A percentile compares a stretch with the other conserved stretches of the same genome.
These are phyloP conservation scores for Colletotrichum magnum DNA, from an alignment of 2,329 filamentous ascomycete species.

Conservation along the genomic window DNA sequence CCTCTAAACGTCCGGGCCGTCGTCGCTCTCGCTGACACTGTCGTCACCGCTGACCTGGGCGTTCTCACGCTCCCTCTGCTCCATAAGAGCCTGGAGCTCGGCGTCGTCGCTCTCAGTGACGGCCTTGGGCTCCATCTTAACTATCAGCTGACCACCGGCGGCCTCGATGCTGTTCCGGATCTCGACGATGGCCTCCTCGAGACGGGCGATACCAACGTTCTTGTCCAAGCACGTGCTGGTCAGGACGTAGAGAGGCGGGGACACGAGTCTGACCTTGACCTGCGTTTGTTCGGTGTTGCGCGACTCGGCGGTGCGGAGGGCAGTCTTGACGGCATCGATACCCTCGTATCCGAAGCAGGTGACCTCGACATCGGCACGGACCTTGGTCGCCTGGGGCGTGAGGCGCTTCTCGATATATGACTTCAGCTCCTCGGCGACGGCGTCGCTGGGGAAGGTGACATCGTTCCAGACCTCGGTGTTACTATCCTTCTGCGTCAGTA, in stretches of 20 bases:
- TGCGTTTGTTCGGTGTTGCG: constrained; percentile 93
- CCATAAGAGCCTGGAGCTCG: constrained; percentile 97
- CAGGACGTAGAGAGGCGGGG: constrained; percentile 94
- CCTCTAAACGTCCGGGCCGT: constrained; percentile 66
- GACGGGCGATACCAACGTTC: constrained; percentile 82
- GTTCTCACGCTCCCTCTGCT: constrained; percentile 98
- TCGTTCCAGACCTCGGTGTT: constrained; percentile 98
- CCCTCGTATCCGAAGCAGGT: constrained; percentile 97
- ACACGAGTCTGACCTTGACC: constrained; percentile 99
- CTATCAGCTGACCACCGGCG: constrained; percentile 83
- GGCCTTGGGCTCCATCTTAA: constrained; percentile 99
- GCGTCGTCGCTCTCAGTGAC: constrained; percentile 99
- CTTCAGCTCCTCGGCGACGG: constrained; percentile 90
- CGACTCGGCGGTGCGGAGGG: constrained; percentile 90
- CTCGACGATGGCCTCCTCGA: constrained; percentile 92
- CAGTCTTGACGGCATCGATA: constrained; percentile 97
- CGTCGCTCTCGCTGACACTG: constrained; percentile 94
- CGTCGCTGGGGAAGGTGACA: constrained; percentile 87
- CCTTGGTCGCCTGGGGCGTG: constrained; percentile 98
- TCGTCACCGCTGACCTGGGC: constrained; percentile 98
- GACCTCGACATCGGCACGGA: constrained; percentile 97
- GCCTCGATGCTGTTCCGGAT: constrained; percentile 85
- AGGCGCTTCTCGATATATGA: constrained; percentile 97
- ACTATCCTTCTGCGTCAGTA: constrained; percentile 56
- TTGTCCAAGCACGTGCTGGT: constrained; percentile 98